phyloP scores from a whole-genome alignment of 2,329 filamentous ascomycete species.

The Claviceps sp. region DNA sequence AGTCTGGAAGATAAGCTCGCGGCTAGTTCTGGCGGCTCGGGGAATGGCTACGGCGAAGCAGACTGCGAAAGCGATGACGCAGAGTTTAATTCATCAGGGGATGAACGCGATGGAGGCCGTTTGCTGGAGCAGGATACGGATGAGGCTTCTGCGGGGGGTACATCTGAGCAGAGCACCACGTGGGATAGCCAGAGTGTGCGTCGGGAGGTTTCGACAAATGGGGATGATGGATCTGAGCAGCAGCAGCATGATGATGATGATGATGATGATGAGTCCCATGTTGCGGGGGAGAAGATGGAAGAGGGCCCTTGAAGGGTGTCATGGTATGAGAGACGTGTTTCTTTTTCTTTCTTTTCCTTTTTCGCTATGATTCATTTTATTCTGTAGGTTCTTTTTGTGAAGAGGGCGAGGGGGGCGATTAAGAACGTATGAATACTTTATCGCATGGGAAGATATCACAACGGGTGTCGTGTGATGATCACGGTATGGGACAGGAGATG shows the following conservation, averaged over 20 bases:
- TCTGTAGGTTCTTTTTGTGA: no score
- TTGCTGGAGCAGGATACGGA: conserved; percentile 17
- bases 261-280: conserved; percentile 27
- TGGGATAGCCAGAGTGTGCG: conserved; percentile 26
- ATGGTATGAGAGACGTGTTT: no score
- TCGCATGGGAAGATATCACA: no score
- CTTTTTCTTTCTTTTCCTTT: no score
- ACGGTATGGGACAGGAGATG: no score
- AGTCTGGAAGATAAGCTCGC: conserved; percentile 19
- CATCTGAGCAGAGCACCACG: conserved; percentile 6
- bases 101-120: conserved; percentile 16
- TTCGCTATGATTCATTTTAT: no score
- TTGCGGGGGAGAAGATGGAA: conserved; percentile 25
- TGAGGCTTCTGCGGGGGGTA: conserved; percentile 13
- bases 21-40: conserved; percentile 13
- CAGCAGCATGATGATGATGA: no score
- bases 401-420: no score
- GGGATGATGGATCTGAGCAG: conserved; percentile 23
- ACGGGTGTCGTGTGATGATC: no score
- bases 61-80: conserved; percentile 30
- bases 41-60: conserved; percentile 9
- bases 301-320: conserved; percentile 5
- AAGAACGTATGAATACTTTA: no score
- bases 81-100: conserved; percentile 27
- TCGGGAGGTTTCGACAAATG: conserved; percentile 24